Percentiles rank a stretch among this genome's conserved stretches.
Conservation (phyloP, 2,329 filamentous ascomycete species). For the Diaporthe batatas region DNA sequence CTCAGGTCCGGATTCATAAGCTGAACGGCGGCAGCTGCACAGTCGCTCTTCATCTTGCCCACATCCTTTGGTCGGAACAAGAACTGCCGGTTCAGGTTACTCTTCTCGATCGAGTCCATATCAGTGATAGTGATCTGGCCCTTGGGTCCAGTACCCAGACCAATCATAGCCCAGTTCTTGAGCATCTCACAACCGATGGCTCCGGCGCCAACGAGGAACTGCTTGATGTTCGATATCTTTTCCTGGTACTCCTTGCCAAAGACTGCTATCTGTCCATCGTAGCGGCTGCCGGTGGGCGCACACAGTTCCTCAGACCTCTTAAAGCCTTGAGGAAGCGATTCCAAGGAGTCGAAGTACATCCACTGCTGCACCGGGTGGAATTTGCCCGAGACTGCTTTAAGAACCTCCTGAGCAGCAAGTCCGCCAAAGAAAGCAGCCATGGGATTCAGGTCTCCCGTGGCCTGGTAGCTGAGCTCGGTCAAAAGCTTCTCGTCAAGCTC, state of each 20-base stretch:
- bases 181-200: constrained; percentile 99
- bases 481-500: constrained; percentile 94
- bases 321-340: constrained; percentile 84
- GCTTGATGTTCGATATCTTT: constrained; percentile 88
- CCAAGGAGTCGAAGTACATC: constrained; percentile 98
- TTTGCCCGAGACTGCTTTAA: constrained; percentile 98
- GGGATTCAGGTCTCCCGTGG: constrained; percentile 88
- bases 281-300: constrained; percentile 85
- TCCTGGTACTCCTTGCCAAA: constrained; percentile 95
- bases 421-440: constrained; percentile 97
- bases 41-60: constrained; percentile 96
- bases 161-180: constrained; percentile 99
- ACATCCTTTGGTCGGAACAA: constrained; percentile 95
- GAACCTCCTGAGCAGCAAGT: constrained; percentile 90
- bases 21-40: constrained; percentile 89
- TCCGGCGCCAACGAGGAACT: constrained; percentile 96
- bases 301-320: constrained; percentile 88
- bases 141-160: constrained; percentile 86
- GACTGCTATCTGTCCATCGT: constrained; percentile 97
- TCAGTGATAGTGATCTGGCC: constrained; percentile 95
- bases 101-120: constrained; percentile 99
- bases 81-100: constrained; percentile 97
- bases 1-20: constrained; percentile 94
- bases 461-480: constrained; percentile 94
- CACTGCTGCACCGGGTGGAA: constrained; percentile 96